These are phyloP conservation scores for Xylariaceae sp. DNA, from an alignment of 2,329 filamentous ascomycete species.

Conservation along the genomic window DNA sequence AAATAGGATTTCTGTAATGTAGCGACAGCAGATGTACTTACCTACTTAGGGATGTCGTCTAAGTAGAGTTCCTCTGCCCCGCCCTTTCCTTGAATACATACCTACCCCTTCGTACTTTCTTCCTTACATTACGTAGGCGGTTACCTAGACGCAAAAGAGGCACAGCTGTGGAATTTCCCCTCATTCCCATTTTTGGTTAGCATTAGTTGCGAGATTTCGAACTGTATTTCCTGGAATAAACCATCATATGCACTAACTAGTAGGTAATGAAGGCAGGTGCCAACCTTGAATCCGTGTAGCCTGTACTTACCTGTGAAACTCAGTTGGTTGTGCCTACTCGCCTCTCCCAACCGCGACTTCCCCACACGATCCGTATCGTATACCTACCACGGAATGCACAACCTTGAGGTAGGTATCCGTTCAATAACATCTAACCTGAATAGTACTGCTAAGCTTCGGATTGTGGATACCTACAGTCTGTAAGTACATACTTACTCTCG, in stretches of 20 bases:
- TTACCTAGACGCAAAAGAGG: not conserved
- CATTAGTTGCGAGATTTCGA: not conserved
- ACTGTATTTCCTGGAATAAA: not conserved
- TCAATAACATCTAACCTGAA: no score
- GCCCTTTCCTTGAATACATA: no score
- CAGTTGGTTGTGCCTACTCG: not conserved
- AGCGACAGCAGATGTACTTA: no score
- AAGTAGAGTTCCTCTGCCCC: no score
- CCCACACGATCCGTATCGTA: not conserved
- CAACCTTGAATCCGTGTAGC: no score
- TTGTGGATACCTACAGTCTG: not conserved
- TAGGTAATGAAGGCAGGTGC: not conserved
- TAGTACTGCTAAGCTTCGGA: no score
- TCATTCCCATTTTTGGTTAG: not conserved
- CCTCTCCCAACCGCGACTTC: not conserved
- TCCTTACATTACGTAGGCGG: not conserved
- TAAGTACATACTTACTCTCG: not conserved
- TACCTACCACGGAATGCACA: no score
- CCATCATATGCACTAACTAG: not conserved
- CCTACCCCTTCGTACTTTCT: no score
- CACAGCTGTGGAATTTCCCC: not conserved
- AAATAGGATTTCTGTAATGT: no score
- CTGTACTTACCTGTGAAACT: no score
- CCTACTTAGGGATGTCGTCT: no score
- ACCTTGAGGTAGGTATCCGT: no score